phyloP scores from a whole-genome alignment of 768 basidiomycete species.

The Podaxis mareebaensis region DNA sequence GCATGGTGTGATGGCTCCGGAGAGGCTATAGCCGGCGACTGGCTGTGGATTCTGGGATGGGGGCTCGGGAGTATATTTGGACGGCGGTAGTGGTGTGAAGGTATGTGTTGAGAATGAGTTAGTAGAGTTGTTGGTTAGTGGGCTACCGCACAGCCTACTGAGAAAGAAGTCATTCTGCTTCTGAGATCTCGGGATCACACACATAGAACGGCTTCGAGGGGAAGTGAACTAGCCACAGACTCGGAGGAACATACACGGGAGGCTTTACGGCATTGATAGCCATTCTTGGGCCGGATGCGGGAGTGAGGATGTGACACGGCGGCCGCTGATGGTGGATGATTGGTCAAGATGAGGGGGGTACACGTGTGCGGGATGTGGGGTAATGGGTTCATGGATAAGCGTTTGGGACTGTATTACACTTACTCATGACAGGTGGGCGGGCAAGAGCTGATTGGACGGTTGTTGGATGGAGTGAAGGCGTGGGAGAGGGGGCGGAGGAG shows the following conservation, averaged over 20 bases:
- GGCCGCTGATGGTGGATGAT: conserved; percentile 15
- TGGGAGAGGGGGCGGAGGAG: conserved; percentile 5
- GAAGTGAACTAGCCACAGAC: conserved; percentile 4
- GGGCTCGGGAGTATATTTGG: not conserved
- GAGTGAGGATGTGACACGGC: not conserved
- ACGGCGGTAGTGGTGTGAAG: not conserved
- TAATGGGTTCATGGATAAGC: not conserved
- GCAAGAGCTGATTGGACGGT: not conserved
- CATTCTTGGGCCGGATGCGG: not conserved
- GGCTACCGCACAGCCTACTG: not conserved
- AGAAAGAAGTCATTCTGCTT: not conserved
- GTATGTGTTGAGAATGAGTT: not conserved
- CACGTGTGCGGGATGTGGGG: conserved; percentile 8
- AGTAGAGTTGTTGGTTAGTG: too few species aligned
- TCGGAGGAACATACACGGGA: not conserved
- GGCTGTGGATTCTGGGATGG: not conserved
- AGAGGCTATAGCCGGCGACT: not conserved
- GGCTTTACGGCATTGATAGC: not conserved
- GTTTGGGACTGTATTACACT: not conserved
- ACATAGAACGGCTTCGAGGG: not conserved
- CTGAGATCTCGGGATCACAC: conserved; percentile 13
- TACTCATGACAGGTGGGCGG: conserved; percentile 4
- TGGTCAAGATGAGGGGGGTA: conserved; percentile 3
- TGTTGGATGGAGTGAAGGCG: not conserved
- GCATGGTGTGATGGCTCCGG: not conserved